Evolutionary conservation across 2,329 filamentous ascomycete species (phyloP).

Genomic region (Colletotrichum sp.): DNA sequence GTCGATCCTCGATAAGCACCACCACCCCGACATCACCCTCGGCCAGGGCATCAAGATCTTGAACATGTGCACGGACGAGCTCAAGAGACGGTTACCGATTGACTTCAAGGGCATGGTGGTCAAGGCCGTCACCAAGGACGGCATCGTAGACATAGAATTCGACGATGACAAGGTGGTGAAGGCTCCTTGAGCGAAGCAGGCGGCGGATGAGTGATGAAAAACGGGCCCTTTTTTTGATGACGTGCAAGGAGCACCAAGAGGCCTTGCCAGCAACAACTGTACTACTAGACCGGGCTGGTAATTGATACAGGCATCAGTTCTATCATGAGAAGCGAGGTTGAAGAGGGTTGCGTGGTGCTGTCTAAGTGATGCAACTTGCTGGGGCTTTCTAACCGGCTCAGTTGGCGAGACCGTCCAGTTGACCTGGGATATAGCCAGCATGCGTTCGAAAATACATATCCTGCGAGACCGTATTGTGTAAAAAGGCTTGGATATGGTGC

Average conservation of each 20-base stretch:
- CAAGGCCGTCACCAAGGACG: constrained; percentile 95
- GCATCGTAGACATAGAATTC: constrained; percentile 83
- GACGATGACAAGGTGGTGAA: constrained; percentile 79
- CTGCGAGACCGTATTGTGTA: background rate
- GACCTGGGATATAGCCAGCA: background rate
- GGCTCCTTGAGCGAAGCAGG: constrained; percentile 50
- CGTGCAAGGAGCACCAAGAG: background rate
- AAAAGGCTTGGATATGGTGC: background rate
- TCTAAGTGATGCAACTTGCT: background rate
- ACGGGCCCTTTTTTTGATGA: background rate
- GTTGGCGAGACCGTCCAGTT: background rate
- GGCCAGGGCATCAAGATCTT: constrained; percentile 92
- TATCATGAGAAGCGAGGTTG: background rate
- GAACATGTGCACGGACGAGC: constrained; percentile 93
- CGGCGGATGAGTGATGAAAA: constrained; percentile 13
- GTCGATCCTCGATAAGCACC: constrained; percentile 97
- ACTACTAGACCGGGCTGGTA: constrained; percentile 24
- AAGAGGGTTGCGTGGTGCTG: background rate
- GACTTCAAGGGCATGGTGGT: constrained; percentile 98
- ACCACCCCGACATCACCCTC: constrained; percentile 90
- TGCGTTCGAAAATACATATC: background rate
- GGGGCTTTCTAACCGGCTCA: background rate
- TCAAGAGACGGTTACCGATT: constrained; percentile 95
- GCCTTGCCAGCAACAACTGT: constrained; percentile 20
- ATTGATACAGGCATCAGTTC: constrained; percentile 21